Evolutionary conservation across 352 stramenopile genomes (phyloP), one percentile per base, ranked within the genome.

Genomic region (Phytophthora tubulina): DNA sequence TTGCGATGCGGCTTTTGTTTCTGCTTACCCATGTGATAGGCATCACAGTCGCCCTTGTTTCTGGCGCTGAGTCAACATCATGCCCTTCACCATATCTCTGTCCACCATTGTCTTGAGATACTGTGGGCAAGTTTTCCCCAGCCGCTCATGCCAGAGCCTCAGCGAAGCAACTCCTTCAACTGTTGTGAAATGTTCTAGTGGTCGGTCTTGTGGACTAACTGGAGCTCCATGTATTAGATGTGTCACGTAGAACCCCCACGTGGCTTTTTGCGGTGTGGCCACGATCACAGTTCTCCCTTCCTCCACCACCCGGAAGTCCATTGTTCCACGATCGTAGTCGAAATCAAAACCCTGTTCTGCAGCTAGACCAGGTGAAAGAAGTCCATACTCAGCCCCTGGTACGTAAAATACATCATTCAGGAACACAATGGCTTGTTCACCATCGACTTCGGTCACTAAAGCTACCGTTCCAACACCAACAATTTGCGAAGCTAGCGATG

Each of bases 1-100:
- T 38, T 53, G 3, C 30, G 46, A 38, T 38, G 8, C 1, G 46
- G 46, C 5, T 27, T 56, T 8, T 42, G 41, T 31, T 56, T 61
- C 14, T 70, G 39, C 33, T 70, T 70, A 9, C 42, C 51, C 17
- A 63, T 39, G 31, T 63, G 44, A 33, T 49, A 70, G 2, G 46
- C 58, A 14, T 57, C 58, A 32, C 58, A 66, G 14, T n/a, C 6
- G 21, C 1, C 17, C 58, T 5, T 39, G 45, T 17, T 21, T 6
- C 13, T 44, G 41, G 0, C 46, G 30, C 30, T 42, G 57, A 1
- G 7, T 45, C 15, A 68, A n/a, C 51, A 55, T 46, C 31, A 63
- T 64, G 30, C 46, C 63, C 3, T 17, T 4, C 35, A 51, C 14
- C 21, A 66, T 41, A 30, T 14, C 48, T 31, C 51, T 57, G 7